These are phyloP conservation scores for Chlamydomonas urium DNA, from an alignment of 139 green algal species.

Conservation along the genomic window DNA sequence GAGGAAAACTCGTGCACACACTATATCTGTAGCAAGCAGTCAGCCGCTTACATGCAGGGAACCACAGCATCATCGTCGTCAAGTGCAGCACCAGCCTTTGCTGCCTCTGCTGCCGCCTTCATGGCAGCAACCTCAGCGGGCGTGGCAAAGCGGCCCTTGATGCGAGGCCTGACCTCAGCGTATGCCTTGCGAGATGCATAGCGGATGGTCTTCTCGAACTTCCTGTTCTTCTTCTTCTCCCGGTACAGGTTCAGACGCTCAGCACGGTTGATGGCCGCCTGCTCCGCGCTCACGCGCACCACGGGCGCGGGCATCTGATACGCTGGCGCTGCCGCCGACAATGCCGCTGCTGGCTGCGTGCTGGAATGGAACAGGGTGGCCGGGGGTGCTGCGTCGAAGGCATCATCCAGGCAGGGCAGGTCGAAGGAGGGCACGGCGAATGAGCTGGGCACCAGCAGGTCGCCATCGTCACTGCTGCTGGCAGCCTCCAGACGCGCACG, in stretches of 20 bases:
- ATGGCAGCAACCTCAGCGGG: not conserved
- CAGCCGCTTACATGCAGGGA: constrained; percentile 2
- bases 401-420: not conserved
- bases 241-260: constrained; percentile 43
- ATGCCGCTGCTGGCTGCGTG: not conserved
- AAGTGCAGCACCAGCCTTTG: not conserved
- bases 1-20: not conserved
- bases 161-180: constrained; percentile 77
- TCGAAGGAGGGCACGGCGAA: not conserved
- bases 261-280: constrained; percentile 10
- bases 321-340: not conserved
- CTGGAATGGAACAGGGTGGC: not conserved
- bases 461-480: not conserved
- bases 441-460: not conserved
- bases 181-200: constrained; percentile 82
- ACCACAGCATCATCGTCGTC: constrained; percentile 8
- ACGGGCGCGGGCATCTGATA: constrained; percentile 2
- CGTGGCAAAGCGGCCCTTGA: constrained; percentile 79
- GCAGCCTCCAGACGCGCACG: not conserved
- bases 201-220: constrained; percentile 82
- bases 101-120: not conserved
- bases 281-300: not conserved
- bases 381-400: not conserved
- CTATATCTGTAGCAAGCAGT: not conserved
- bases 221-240: constrained; percentile 74